Conservation (phyloP, 306 rosid species). For the Chamaecrista fasciculata region DNA sequence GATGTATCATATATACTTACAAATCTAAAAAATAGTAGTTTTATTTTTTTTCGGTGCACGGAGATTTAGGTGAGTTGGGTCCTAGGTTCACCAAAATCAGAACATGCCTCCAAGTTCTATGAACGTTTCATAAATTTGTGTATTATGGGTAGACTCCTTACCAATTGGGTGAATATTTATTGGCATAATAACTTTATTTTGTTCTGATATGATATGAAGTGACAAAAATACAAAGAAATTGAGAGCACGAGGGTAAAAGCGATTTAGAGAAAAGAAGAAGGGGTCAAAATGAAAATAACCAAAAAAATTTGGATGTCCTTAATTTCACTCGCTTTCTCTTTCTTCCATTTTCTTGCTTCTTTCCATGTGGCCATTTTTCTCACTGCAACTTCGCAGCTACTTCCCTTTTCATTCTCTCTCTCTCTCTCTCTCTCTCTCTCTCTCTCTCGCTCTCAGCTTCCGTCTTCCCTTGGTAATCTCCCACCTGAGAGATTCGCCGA, state of each 20-base stretch:
- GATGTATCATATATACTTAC: no score
- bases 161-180: no score
- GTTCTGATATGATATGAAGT: neutral
- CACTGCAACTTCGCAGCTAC: constrained; percentile 42
- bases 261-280: neutral
- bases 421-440: constrained; percentile 25
- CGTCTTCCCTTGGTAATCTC: constrained; percentile 29
- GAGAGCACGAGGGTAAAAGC: neutral
- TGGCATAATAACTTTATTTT: no score
- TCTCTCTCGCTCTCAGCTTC: constrained; percentile 25
- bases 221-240: neutral
- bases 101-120: no score
- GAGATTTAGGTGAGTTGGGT: no score
- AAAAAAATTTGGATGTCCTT: constrained; percentile 26
- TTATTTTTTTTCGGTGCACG: no score
- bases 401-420: neutral
- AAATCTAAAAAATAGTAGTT: no score
- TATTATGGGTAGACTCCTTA: no score
- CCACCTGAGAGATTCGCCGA: constrained; percentile 26
- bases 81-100: no score
- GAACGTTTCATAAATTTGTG: no score
- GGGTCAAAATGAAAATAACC: constrained; percentile 14
- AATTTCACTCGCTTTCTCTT: constrained; percentile 55
- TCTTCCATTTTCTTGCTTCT: constrained; percentile 31
- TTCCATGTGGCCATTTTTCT: constrained; percentile 55